Conservation (phyloP, 306 rosid genomes). For the Datisca glomerata region DNA sequence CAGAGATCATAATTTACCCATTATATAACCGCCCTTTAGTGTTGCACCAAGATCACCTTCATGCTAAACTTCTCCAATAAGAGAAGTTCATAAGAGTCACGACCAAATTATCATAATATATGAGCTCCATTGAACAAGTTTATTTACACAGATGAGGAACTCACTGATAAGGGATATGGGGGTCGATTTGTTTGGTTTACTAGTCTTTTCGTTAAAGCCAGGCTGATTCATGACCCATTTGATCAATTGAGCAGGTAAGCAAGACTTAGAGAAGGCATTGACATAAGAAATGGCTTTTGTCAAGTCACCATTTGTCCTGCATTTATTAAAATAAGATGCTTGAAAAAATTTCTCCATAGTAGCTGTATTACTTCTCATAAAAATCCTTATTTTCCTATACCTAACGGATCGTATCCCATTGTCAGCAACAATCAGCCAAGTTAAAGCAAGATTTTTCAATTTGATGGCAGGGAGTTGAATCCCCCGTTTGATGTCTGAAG, state of each 20-base stretch:
- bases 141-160: constrained; percentile 12
- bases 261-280: constrained; percentile 47
- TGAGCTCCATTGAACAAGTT: not conserved
- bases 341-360: not conserved
- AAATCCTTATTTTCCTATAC: constrained; percentile 28
- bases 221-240: constrained; percentile 46
- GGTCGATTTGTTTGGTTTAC: constrained; percentile 39
- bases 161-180: constrained; percentile 65
- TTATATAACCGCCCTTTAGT: not conserved
- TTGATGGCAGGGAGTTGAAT: constrained; percentile 22
- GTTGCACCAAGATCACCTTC: not conserved
- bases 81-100: not conserved
- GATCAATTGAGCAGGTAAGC: constrained; percentile 50
- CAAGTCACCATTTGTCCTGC: constrained; percentile 52
- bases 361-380: constrained; percentile 2
- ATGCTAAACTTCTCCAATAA: not conserved
- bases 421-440: constrained; percentile 59
- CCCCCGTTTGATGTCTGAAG: constrained; percentile 27
- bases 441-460: constrained; percentile 45
- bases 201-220: constrained; percentile 27
- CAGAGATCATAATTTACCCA: not conserved
- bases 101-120: not conserved
- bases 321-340: constrained; percentile 1
- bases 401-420: constrained; percentile 47
- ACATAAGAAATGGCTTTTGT: constrained; percentile 42